Evolutionary conservation across 345 rosid genomes (phyloP).

Genomic region (thale cress (Arabidopsis thaliana)): DNA sequence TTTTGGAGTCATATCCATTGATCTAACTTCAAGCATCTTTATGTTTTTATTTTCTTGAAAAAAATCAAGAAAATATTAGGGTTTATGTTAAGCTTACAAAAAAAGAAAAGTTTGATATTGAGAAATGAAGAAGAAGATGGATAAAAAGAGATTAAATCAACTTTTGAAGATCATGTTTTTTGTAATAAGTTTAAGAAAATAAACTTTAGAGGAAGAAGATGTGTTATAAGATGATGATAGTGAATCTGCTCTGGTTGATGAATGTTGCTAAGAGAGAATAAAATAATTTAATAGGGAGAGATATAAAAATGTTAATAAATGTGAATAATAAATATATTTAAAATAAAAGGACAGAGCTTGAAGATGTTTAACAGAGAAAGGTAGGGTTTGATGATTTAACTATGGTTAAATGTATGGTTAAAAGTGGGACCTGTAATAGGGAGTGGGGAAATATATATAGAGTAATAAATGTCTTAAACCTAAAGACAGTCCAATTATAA

Average conservation of each 20-base stretch:
- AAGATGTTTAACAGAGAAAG: constrained; percentile 6
- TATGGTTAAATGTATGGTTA: constrained; percentile 41
- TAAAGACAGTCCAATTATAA: constrained; percentile 38
- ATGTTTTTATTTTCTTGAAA: background rate
- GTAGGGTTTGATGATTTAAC: constrained; percentile 32
- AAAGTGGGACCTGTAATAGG: constrained; percentile 18
- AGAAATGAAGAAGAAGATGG: constrained; percentile 3
- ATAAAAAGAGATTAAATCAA: constrained; percentile 33
- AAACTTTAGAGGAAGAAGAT: constrained; percentile 27
- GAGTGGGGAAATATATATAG: constrained; percentile 24
- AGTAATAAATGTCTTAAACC: constrained; percentile 42
- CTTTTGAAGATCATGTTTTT: constrained; percentile 18
- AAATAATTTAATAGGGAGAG: constrained; percentile 31
- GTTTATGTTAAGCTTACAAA: constrained; percentile 15
- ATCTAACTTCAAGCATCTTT: constrained; percentile 27
- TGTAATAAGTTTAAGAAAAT: constrained; percentile 1
- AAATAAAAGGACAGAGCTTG: constrained; percentile 17
- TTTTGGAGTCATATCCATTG: constrained; percentile 52
- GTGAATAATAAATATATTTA: background rate
- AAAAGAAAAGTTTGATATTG: background rate
- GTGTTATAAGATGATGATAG: constrained; percentile 31
- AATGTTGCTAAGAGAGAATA: constrained; percentile 38
- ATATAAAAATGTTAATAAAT: constrained; percentile 23
- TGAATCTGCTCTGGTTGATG: constrained; percentile 33
- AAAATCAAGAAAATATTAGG: constrained; percentile 15